Conservation (phyloP, 306 rosid species). For the Cajanus cajan region DNA sequence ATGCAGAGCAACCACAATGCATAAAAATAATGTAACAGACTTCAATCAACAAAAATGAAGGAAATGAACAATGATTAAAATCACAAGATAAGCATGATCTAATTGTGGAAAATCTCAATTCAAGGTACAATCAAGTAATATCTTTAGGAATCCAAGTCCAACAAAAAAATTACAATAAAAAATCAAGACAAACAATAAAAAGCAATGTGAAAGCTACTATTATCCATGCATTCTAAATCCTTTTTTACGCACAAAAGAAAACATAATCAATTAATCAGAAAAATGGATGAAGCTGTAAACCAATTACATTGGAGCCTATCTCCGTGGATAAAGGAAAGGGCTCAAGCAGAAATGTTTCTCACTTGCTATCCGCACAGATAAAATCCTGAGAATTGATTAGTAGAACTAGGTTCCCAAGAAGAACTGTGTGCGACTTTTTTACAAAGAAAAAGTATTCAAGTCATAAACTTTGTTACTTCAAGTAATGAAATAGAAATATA, state of each 20-base stretch:
- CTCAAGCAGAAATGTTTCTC: constrained; percentile 83
- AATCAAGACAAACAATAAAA: background rate
- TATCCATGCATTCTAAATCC: background rate
- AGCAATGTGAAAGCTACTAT: background rate
- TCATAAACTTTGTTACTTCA: no score
- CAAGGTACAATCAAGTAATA: background rate
- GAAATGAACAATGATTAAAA: background rate
- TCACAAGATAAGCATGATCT: background rate
- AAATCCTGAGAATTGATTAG: constrained; percentile 52
- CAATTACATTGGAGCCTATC: constrained; percentile 85
- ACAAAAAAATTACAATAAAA: background rate
- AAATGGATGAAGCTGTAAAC: constrained; percentile 42
- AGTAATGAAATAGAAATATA: background rate
- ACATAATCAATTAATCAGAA: background rate
- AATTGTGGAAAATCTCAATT: background rate
- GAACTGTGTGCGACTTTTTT: constrained; percentile 43
- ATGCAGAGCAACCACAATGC: background rate
- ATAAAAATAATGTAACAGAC: background rate
- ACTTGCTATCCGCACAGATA: constrained; percentile 69
- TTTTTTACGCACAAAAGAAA: background rate
- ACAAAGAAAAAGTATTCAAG: background rate
- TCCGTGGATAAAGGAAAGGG: constrained; percentile 52
- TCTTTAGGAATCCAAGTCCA: background rate
- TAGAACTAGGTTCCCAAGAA: constrained; percentile 48
- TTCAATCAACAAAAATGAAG: background rate